Conservation (phyloP, 352 stramenopile genomes). For the Pythium pyrilobum region DNA sequence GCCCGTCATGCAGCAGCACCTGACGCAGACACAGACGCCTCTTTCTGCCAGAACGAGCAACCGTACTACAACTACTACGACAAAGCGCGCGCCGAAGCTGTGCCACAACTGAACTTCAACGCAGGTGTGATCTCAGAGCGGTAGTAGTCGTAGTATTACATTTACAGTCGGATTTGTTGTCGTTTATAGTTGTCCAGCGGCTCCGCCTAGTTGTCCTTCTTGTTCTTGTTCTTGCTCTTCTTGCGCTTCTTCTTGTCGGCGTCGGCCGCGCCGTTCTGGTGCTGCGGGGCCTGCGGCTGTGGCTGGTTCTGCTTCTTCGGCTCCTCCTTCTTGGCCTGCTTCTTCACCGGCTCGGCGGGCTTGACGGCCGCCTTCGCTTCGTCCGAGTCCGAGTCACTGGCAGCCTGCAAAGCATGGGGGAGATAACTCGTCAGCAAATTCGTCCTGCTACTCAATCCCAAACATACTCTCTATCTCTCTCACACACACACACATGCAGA, state of each 20-base stretch:
- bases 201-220: slow-evolving; percentile 34
- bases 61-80: background rate
- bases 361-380: slow-evolving; percentile 28
- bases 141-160: slow-evolving; percentile 8
- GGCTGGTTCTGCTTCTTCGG: slow-evolving; percentile 22
- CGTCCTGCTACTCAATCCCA: too few species aligned
- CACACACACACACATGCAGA: slow-evolving; percentile 5
- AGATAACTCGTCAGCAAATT: background rate
- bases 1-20: too few species aligned
- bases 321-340: slow-evolving; percentile 27
- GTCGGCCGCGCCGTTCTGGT: slow-evolving; percentile 10
- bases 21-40: too few species aligned
- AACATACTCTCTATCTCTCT: too few species aligned
- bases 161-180: slow-evolving; percentile 15
- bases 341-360: slow-evolving; percentile 12
- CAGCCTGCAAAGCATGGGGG: slow-evolving; percentile 9
- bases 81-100: background rate
- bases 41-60: too few species aligned
- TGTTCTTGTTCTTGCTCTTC: slow-evolving; percentile 44
- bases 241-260: slow-evolving; percentile 56
- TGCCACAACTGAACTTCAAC: background rate
- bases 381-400: slow-evolving; percentile 32
- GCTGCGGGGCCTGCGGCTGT: slow-evolving; percentile 3
- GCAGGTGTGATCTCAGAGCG: background rate
- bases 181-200: background rate